Base-by-base conservation (phyloP, 768 basidiomycete genomes). In the Kwoniella europaea region DNA sequence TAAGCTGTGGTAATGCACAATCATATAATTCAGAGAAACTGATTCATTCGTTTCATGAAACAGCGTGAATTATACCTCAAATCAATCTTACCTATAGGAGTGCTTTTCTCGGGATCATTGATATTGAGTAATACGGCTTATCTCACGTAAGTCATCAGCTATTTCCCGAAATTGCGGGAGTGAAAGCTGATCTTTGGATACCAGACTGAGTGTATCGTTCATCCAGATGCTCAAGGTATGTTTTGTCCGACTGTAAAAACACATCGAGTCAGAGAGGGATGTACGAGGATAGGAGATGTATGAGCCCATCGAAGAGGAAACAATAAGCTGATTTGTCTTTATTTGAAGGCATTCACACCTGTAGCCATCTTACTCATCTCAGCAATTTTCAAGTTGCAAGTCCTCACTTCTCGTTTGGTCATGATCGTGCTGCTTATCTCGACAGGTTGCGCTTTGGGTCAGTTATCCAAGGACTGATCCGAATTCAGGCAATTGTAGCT, bases 111-210 rank as follows among this genome's bases (percentile, higher is more conserved):
- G 44, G 96, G 91, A 27, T 93, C 91, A 69, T 88, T 98, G 65
- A 89, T 98, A 77, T 87, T 95, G 69, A 91, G 90, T 85, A 98
- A 98, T 84, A 92, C 91, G 1, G 94, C 94, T 2, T 96, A 95
- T 84, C 70, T 80, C 13, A 74, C 75, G 79, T 80, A 43, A 67
- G 75, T 68, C 7, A 7, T 43, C 20, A 16, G 24, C 57, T 35
- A 3, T 5, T 27, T 58, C 10, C n/a, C 18, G 7, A 24, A 42
- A 6, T n/a, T 16, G 20, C 15, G 15, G 41, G 15, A n/a, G 12
- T 24, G 12, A 2, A 2, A 12, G 65, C 29, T 27, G 18, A 5
- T 24, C 52, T 20, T 20, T 43, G 93, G 9, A 89, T 0, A 84
- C 94, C 52, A 98, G 84, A 93, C 53, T 98, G 93, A 82, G 70